A percentile compares a stretch with the other conserved stretches of the same genome.
Evolutionary conservation across 441 rosid species (phyloP).

Genomic region (Raphanus hybrid): DNA sequence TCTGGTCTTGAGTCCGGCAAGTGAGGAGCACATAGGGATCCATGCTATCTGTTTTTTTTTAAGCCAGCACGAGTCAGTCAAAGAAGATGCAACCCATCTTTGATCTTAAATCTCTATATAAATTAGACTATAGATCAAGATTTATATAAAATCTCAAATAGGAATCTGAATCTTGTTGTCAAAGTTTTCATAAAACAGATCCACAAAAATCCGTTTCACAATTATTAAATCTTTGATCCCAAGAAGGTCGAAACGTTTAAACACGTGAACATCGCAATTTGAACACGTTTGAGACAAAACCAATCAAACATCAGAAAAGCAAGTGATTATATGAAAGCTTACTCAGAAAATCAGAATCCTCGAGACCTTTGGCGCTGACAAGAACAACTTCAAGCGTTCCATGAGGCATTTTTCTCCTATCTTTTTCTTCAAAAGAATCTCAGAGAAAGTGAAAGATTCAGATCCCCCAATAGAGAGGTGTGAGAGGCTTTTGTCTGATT

Average conservation of each 20-base stretch:
- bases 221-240: conserved; percentile 16
- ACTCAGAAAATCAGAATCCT: conserved; percentile 50
- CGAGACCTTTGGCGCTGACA: conserved; percentile 58
- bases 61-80: conserved; percentile 5
- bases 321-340: conserved; percentile 19
- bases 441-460: conserved; percentile 28
- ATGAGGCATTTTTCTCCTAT: conserved; percentile 45
- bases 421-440: neutral
- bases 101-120: neutral
- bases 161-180: conserved; percentile 14
- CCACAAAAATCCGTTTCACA: neutral
- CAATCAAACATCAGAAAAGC: conserved; percentile 11
- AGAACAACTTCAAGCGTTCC: conserved; percentile 65
- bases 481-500: conserved; percentile 34
- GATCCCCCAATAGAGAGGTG: conserved; percentile 38
- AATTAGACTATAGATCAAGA: conserved; percentile 6
- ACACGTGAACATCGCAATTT: conserved; percentile 13
- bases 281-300: conserved; percentile 1
- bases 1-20: conserved; percentile 77
- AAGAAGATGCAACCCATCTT: conserved; percentile 3
- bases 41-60: conserved; percentile 50
- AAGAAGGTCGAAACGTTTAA: neutral
- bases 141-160: neutral
- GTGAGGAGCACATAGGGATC: conserved; percentile 70
- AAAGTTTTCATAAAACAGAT: conserved; percentile 11